Evolutionary conservation across 805 yeast species (phyloP).

Genomic region (Candida gorgasii): DNA sequence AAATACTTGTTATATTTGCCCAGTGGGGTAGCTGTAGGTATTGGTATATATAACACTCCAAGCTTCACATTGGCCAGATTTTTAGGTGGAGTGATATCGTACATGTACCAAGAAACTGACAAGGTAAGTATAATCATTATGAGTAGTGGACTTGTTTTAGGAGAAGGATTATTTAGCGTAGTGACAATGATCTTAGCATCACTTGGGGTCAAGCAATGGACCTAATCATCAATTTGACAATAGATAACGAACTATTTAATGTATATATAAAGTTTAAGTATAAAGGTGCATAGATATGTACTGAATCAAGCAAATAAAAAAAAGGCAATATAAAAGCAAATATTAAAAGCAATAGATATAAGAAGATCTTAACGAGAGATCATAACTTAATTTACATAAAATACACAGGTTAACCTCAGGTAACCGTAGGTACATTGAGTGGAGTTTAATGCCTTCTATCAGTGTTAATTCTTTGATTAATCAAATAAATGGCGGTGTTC

Average conservation of each 20-base stretch:
- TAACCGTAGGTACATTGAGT: too few relatives aligned
- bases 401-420: background rate
- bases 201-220: constrained; percentile 28
- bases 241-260: too few relatives aligned
- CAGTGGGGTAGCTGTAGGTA: constrained; percentile 95
- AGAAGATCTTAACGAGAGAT: background rate
- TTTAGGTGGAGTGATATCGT: constrained; percentile 76
- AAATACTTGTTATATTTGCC: constrained; percentile 65
- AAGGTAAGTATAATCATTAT: constrained; percentile 80
- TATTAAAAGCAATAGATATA: background rate
- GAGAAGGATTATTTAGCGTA: constrained; percentile 90
- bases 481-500: constrained; percentile 70
- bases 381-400: constrained; percentile 6
- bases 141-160: constrained; percentile 88
- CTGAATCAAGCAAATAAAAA: background rate
- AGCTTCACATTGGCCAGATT: constrained; percentile 92
- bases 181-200: constrained; percentile 77
- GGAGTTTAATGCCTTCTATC: constrained; percentile 51
- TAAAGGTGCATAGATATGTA: background rate
- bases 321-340: background rate
- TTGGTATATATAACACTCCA: constrained; percentile 93
- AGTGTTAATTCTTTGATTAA: constrained; percentile 68
- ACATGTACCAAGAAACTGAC: constrained; percentile 52
- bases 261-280: too few relatives aligned
- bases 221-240: too few relatives aligned